Base-by-base conservation (phyloP, 441 rosid species). In the Brassica balearica region DNA sequence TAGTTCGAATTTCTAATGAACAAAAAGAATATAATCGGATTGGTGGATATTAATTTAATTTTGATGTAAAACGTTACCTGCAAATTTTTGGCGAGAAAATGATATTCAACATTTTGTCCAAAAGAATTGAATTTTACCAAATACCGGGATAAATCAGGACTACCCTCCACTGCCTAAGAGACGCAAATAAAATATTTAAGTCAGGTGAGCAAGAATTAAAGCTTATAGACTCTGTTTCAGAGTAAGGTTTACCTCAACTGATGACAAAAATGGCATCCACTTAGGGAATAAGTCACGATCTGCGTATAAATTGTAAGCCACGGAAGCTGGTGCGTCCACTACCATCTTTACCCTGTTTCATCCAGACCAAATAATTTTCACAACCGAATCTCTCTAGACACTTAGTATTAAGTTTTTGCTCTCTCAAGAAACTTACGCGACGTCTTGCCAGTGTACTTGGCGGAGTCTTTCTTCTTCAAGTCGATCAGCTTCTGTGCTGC, bases 231-330 rank as follows among this genome's bases (percentile, higher is more conserved):
- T 76, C 22, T 25, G 68, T 59, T 69, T 12, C 36, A 32, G 25
- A 62, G 69, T 29, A 8, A 69, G 20, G 0, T 38, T 43, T 75
- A 87, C 97, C 96, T 92, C 84, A 2, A 95, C 98, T 29, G 98
- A 85, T 19, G 98, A 91, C 85, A 92, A 87, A 78, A 95, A 91
- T 38, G 97, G 97, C 97, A 95, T 92, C 97, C 98, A 95, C 56
- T 86, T 89, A 1, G 97, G 92, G 86, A 91, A 90, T 10, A 93
- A 74, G 81, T 95, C 92, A 8, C 97, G 93, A 76, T 95, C 96
- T 1, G 86, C 81, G 74, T 91, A 95, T 71, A 88, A 82, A 56
- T 90, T 81, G 75, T 87, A 95, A 75, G 98, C 94, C 22, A 87
- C 88, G 1, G 93, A 75, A 82, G 81, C 86, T 56, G 97, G 97